phyloP scores from a whole-genome alignment of 2,329 filamentous ascomycete species.

The Sclerotinia nivalis region DNA sequence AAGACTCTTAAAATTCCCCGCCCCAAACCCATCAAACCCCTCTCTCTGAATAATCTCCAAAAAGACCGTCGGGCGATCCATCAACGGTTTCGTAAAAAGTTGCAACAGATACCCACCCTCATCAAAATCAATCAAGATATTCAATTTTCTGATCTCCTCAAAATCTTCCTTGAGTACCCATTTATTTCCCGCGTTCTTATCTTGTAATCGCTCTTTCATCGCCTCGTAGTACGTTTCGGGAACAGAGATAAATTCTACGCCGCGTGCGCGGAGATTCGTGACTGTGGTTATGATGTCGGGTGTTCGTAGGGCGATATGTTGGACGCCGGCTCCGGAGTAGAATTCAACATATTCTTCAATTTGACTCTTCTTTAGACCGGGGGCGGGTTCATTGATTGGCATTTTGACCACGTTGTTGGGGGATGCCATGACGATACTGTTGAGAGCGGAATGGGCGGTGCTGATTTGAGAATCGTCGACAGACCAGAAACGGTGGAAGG shows the following conservation, averaged over 20 bases:
- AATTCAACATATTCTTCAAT: constrained; percentile 93
- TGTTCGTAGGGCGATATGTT: constrained; percentile 89
- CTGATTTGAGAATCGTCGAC: constrained; percentile 92
- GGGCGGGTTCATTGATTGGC: constrained; percentile 95
- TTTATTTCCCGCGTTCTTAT: constrained; percentile 42
- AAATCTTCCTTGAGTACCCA: constrained; percentile 78
- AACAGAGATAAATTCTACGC: constrained; percentile 90
- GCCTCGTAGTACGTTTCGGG: constrained; percentile 82
- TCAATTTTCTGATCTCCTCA: constrained; percentile 71
- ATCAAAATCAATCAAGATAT: constrained; percentile 94
- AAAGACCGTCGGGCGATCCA: constrained; percentile 94
- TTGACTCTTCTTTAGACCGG: constrained; percentile 86
- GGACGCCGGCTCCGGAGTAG: constrained; percentile 85
- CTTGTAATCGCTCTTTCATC: constrained; percentile 72
- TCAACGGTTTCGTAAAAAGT: constrained; percentile 81
- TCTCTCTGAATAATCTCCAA: constrained; percentile 94
- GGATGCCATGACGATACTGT: constrained; percentile 86
- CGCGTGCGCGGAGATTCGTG: constrained; percentile 75
- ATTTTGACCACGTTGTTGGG: constrained; percentile 89
- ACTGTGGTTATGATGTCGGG: constrained; percentile 77
- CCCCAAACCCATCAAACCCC: constrained; percentile 88
- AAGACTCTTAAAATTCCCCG: constrained; percentile 91
- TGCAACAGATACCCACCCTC: constrained; percentile 82
- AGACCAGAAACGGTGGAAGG: constrained; percentile 96
- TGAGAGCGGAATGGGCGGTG: constrained; percentile 88